phyloP scores from a whole-genome alignment of 2,329 filamentous ascomycete genomes.

The Rhynchosporium graminicola region DNA sequence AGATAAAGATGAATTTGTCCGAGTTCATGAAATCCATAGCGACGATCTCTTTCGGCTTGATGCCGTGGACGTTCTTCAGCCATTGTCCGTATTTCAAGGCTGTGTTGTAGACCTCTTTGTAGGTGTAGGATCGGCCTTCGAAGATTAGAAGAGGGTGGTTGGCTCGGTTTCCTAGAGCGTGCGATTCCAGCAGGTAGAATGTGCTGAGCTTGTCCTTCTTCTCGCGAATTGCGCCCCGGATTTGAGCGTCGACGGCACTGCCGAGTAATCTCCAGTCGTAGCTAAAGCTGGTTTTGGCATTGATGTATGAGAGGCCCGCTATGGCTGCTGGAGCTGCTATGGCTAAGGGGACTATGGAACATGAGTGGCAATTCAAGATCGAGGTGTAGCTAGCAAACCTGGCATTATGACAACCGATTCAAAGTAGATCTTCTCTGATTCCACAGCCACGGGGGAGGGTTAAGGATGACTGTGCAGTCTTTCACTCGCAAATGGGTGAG shows the following conservation, averaged over 20 bases:
- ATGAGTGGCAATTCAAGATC: background rate
- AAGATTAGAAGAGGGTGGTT: slow-evolving; percentile 65
- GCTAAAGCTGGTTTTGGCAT: slow-evolving; percentile 66
- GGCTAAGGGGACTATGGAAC: slow-evolving; percentile 48
- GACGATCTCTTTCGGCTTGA: slow-evolving; percentile 74
- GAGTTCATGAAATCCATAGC: slow-evolving; percentile 82
- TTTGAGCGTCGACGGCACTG: slow-evolving; percentile 50
- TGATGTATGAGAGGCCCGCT: slow-evolving; percentile 74
- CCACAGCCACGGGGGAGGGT: no score
- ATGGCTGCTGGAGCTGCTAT: slow-evolving; percentile 61
- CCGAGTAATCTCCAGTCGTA: slow-evolving; percentile 66
- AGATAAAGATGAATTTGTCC: slow-evolving; percentile 72
- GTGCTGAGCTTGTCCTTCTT: slow-evolving; percentile 63
- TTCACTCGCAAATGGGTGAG: background rate
- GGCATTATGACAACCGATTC: slow-evolving; percentile 26
- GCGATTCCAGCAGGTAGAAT: slow-evolving; percentile 74
- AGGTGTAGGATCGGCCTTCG: slow-evolving; percentile 69
- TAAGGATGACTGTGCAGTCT: no score
- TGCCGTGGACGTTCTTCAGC: slow-evolving; percentile 63
- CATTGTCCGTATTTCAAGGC: slow-evolving; percentile 74
- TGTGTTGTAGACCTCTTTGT: slow-evolving; percentile 71
- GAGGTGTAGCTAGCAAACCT: slow-evolving; percentile 24
- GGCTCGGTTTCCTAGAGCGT: slow-evolving; percentile 57
- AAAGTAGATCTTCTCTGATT: no score
- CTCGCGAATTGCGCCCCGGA: slow-evolving; percentile 50